Conservation (phyloP, 345 rosid species). For the Linum tenue region DNA sequence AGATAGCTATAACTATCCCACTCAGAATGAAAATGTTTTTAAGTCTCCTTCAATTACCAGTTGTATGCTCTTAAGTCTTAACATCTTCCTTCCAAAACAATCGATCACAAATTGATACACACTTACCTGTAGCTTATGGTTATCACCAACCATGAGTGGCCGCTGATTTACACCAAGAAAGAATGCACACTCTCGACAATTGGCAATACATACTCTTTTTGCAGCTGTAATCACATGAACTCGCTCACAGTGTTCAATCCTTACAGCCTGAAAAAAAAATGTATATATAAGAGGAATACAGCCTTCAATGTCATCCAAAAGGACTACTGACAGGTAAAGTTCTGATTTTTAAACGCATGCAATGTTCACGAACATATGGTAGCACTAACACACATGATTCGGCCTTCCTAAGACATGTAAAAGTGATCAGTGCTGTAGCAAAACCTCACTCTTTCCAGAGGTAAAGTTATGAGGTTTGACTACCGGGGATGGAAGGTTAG, state of each 20-base stretch:
- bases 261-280: constrained; percentile 50
- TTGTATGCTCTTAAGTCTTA: not conserved
- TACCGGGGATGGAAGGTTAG: not conserved
- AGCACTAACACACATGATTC: too few species aligned
- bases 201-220: constrained; percentile 85
- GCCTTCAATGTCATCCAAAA: not conserved
- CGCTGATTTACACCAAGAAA: constrained; percentile 96
- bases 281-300: not conserved
- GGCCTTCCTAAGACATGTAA: too few species aligned
- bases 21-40: too few species aligned
- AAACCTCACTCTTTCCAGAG: too few species aligned
- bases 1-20: too few species aligned
- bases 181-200: constrained; percentile 93
- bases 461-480: too few species aligned
- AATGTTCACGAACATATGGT: too few species aligned
- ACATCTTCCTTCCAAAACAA: not conserved
- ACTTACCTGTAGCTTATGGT: constrained; percentile 91
- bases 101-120: not conserved
- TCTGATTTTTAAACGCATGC: too few species aligned
- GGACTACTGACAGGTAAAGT: too few species aligned
- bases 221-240: constrained; percentile 90
- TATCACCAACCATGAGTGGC: constrained; percentile 97
- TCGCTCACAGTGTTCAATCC: constrained; percentile 96
- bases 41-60: too few species aligned
- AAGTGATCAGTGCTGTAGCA: too few species aligned